Base-by-base conservation (phyloP, 2,329 filamentous ascomycete genomes). In the Biscogniauxia marginata region DNA sequence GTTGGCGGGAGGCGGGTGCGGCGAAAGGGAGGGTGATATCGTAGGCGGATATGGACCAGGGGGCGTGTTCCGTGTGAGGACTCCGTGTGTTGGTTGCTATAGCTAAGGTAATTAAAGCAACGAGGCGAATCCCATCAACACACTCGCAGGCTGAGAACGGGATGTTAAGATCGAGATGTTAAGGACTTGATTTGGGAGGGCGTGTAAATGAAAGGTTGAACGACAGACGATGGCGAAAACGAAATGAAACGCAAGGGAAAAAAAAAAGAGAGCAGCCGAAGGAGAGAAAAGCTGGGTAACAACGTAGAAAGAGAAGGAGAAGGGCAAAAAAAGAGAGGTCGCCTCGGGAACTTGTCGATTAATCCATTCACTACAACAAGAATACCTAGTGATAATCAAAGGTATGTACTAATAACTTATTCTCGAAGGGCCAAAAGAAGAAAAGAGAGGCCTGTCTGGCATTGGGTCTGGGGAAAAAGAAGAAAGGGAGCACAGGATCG, bases 61-160 rank as follows among this genome's bases (percentile, higher is more conserved):
- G 30, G 30, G 13, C 13, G 6, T 39, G 30, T 39, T 39, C 30
- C 30, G 30, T 39, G n/a, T 16, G 3, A n/a, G 30, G 30, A 39
- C n/a, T 39, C 30, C 13, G n/a, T 11, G 5, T 39, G 30, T 39
- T 39, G 30, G 30, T 39, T 39, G 30, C 30, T 39, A 16, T 39
- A 39, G 30, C 30, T 39, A 7, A 39, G 30, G 30, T 39, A 46
- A 53, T 22, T 47, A 45, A 59, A 49, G 54, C 48, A 23, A 50
- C 47, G 30, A 16, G 30, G 9, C 3, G 13, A 39, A 39, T 39
- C 13, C 13, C 13, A 9, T 7, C 13, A 9, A 52, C 23, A 50
- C 13, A 46, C 25, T n/a, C 45, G 20, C 52, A 44, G n/a, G n/a
- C n/a, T n/a, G n/a, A n/a, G n/a, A n/a, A n/a, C n/a, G n/a, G n/a